Conservation (phyloP, 106 monocot genomes). For the Chionographis japonica region DNA sequence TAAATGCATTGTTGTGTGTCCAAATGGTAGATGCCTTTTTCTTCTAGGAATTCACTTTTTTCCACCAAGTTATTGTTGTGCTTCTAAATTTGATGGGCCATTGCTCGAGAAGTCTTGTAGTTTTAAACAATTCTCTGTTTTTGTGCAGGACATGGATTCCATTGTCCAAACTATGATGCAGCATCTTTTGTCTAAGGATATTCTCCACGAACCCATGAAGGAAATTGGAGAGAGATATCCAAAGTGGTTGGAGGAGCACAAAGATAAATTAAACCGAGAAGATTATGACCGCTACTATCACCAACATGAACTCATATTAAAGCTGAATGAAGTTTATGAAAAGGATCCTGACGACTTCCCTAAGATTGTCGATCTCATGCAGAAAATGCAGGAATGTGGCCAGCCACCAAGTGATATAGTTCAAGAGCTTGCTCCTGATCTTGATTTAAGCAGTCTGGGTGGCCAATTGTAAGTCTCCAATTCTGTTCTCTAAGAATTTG, state of each 20-base stretch:
- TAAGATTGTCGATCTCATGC: slow-evolving; percentile 86
- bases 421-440: slow-evolving; percentile 81
- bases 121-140: neutral
- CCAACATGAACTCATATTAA: slow-evolving; percentile 66
- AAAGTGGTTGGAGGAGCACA: slow-evolving; percentile 85
- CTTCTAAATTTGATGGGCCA: no score
- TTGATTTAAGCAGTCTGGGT: slow-evolving; percentile 64
- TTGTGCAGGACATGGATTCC: slow-evolving; percentile 88
- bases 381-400: slow-evolving; percentile 97
- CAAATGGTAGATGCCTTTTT: no score
- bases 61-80: no score
- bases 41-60: no score
- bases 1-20: no score
- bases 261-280: slow-evolving; percentile 38
- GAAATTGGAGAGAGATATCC: slow-evolving; percentile 91
- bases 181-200: slow-evolving; percentile 89
- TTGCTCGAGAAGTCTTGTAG: no score
- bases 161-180: slow-evolving; percentile 94
- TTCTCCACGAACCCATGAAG: slow-evolving; percentile 94
- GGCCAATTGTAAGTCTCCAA: slow-evolving; percentile 59
- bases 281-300: slow-evolving; percentile 65
- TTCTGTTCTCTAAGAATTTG: neutral
- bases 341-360: slow-evolving; percentile 71
- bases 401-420: slow-evolving; percentile 91
- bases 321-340: slow-evolving; percentile 86